phyloP scores from a whole-genome alignment of 768 basidiomycete species.

The Collybiopsis confluens region DNA sequence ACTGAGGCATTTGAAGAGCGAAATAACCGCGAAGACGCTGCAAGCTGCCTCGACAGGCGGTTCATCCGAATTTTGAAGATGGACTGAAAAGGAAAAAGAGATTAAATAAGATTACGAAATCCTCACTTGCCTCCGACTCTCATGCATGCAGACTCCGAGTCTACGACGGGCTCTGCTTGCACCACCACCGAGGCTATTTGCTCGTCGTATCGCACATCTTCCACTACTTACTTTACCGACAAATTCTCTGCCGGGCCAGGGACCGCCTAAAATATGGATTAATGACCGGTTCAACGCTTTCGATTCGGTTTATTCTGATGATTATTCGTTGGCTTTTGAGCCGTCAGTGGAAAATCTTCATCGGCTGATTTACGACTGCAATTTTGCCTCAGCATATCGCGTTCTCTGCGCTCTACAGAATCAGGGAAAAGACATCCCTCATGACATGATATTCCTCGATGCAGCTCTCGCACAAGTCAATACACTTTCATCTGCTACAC shows the following conservation, averaged over 20 bases:
- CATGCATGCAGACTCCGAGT: background rate
- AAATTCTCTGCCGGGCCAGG: background rate
- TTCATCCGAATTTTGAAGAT: constrained; percentile 8
- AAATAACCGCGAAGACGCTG: constrained; percentile 2
- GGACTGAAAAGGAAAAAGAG: constrained; percentile 3
- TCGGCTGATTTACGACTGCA: background rate
- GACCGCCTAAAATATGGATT: background rate
- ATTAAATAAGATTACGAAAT: background rate
- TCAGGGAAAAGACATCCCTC: constrained; percentile 1
- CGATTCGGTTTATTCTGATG: background rate
- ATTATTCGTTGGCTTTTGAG: background rate
- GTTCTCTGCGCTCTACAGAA: constrained; percentile 1
- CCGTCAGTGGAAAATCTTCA: background rate
- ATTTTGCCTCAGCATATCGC: background rate
- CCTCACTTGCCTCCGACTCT: background rate
- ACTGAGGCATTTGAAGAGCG: background rate
- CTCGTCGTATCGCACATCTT: background rate
- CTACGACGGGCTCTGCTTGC: background rate
- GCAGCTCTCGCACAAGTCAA: constrained; percentile 6
- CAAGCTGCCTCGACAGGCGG: constrained; percentile 8
- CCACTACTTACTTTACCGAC: background rate
- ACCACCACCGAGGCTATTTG: background rate
- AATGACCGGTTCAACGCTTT: background rate
- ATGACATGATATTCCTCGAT: constrained; percentile 2
- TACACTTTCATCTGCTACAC: constrained; percentile 1